Percentiles rank a stretch among this genome's conserved stretches.
These are phyloP conservation scores for Monilinia laxa DNA, from an alignment of 2,329 filamentous ascomycete species.

Conservation along the genomic window DNA sequence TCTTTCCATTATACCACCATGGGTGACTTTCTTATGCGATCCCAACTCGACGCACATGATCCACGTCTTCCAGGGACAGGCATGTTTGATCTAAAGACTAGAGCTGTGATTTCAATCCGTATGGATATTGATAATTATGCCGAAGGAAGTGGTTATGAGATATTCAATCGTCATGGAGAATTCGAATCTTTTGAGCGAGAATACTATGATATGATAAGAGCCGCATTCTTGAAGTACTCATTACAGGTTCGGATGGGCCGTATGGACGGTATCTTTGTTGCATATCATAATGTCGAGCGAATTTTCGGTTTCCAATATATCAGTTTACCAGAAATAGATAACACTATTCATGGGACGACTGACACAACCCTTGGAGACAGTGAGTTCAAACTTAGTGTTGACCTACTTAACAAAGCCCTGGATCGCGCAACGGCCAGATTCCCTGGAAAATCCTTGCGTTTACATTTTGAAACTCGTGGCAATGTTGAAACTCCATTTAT, in stretches of 20 bases:
- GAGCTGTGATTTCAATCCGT: constrained; percentile 86
- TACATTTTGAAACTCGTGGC: constrained; percentile 78
- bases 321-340: constrained; percentile 81
- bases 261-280: constrained; percentile 98
- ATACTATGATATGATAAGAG: constrained; percentile 93
- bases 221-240: constrained; percentile 94
- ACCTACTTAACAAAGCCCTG: constrained; percentile 75
- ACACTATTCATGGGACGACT: constrained; percentile 76
- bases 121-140: constrained; percentile 77
- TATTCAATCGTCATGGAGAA: constrained; percentile 69
- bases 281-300: constrained; percentile 89
- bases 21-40: constrained; percentile 89
- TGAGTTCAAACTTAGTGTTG: constrained; percentile 82
- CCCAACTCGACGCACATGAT: constrained; percentile 90
- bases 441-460: constrained; percentile 71
- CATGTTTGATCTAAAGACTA: constrained; percentile 94
- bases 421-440: constrained; percentile 72
- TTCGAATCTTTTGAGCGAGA: constrained; percentile 95
- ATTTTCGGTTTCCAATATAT: constrained; percentile 99
- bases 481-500: constrained; percentile 58
- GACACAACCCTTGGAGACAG: constrained; percentile 69
- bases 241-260: constrained; percentile 94
- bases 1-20: constrained; percentile 84
- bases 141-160: constrained; percentile 81
- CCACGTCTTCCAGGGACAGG: constrained; percentile 82